Evolutionary conservation across 306 rosid genomes (phyloP).

Genomic region (Quillaja saponaria): DNA sequence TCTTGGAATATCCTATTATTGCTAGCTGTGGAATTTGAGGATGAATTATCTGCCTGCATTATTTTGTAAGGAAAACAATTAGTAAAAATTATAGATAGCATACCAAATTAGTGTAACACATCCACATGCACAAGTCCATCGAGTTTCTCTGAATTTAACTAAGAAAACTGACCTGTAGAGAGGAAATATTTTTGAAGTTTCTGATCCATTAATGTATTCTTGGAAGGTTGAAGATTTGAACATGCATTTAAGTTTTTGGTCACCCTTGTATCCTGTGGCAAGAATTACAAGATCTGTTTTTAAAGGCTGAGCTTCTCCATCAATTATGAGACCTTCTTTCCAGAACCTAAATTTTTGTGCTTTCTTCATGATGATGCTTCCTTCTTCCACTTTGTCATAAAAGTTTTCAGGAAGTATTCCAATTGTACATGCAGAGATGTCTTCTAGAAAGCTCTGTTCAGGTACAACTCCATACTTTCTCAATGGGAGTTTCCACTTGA

Average conservation of each 20-base stretch:
- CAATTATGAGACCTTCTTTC: slow-evolving; percentile 41
- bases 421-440: slow-evolving; percentile 33
- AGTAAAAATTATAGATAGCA: too few relatives aligned
- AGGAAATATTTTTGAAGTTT: too few relatives aligned
- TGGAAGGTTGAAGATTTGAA: slow-evolving; percentile 19
- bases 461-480: slow-evolving; percentile 50
- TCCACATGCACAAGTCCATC: too few relatives aligned
- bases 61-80: too few relatives aligned
- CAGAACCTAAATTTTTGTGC: slow-evolving; percentile 44
- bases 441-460: slow-evolving; percentile 39
- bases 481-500: slow-evolving; percentile 51
- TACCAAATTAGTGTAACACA: too few relatives aligned
- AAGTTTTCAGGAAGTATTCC: slow-evolving; percentile 39
- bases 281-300: slow-evolving; percentile 51
- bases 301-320: slow-evolving; percentile 38
- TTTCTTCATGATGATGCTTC: slow-evolving; percentile 47
- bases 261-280: slow-evolving; percentile 61
- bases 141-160: too few relatives aligned
- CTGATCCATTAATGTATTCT: too few relatives aligned
- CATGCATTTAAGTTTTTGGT: slow-evolving; percentile 42
- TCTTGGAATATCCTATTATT: too few relatives aligned
- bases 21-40: too few relatives aligned
- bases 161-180: too few relatives aligned
- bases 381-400: slow-evolving; percentile 44
- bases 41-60: too few relatives aligned